Evolutionary conservation across 208 protist genomes (phyloP), one percentile per base, ranked within the genome.

Genomic region (Naegleria gruberi): DNA sequence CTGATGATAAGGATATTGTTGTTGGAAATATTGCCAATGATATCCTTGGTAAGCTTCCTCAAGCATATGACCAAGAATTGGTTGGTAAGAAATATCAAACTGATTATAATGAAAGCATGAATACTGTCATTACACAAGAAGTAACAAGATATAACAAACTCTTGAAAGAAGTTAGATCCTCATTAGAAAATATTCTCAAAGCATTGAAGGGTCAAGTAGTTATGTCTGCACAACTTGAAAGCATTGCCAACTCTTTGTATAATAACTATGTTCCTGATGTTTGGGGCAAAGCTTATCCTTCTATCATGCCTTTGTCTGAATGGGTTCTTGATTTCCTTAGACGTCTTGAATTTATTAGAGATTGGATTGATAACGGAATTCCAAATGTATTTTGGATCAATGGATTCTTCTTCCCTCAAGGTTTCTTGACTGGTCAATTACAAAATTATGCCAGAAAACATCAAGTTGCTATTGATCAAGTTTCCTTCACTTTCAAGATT

Each of bases 121-220:
- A 99, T 94, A 99, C 98, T 23, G 98, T 99, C 47, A 92, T 99
- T 30, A 95, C 97, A 43, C 98, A 99, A 93, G 98, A 99, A 94
- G 96, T 97, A 40, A 97, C 98, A 90, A 95, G 97, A n/a, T 98
- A 99, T 90, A 96, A 98, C 90, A 96, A 97, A 37, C 91, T 99
- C 37, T 91, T 96, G n/a, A 92, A 94, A 0, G 93, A 95, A 26
- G 91, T 98, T 41, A 93, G 95, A 83, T 92, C 92, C 82, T 96
- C 96, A 5, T 94, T 97, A 41, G 94, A 95, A 87, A 91, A 91
- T 87, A 93, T 98, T 89, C 94, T 95, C 15, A 95, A 97, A 81
- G 98, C 98, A 12, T 95, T 99, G 91, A 98, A 98, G 89, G 98
- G 98, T 43, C 94, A 98, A 88, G 97, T 99, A 23, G 97, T 99